These are phyloP conservation scores for Niveomyces coronatus DNA, from an alignment of 2,329 filamentous ascomycete genomes.

Conservation along the genomic window DNA sequence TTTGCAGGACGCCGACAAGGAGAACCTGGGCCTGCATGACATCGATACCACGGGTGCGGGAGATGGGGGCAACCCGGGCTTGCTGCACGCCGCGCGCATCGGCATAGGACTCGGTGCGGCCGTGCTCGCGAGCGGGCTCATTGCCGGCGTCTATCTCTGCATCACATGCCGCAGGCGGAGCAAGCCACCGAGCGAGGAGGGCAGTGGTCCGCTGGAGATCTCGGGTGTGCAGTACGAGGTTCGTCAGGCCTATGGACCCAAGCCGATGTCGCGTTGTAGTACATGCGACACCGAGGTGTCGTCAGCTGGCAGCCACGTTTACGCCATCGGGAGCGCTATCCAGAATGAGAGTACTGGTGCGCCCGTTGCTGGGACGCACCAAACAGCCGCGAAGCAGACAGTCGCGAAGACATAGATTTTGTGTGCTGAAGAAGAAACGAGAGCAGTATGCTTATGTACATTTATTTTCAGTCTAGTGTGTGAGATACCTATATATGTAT, in stretches of 20 bases:
- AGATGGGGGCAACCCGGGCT: slow-evolving; percentile 9
- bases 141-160: slow-evolving; percentile 5
- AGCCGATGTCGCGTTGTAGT: slow-evolving; percentile 4
- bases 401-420: too few relatives aligned
- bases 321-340: not conserved
- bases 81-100: slow-evolving; percentile 23
- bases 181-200: slow-evolving; percentile 1
- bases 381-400: not conserved
- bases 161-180: slow-evolving; percentile 4
- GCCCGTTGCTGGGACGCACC: not conserved
- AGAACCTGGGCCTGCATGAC: slow-evolving; percentile 23
- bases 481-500: too few relatives aligned
- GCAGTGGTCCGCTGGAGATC: slow-evolving; percentile 4
- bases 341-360: not conserved
- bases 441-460: too few relatives aligned
- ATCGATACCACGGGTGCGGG: slow-evolving; percentile 16
- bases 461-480: too few relatives aligned
- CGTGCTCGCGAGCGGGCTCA: slow-evolving; percentile 3
- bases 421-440: too few relatives aligned
- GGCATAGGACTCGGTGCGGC: slow-evolving; percentile 18
- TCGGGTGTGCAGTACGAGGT: slow-evolving; percentile 7
- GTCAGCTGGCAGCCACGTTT: not conserved
- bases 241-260: slow-evolving; percentile 6
- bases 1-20: slow-evolving; percentile 27
- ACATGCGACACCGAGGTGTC: slow-evolving; percentile 3